Base-by-base conservation (phyloP, 140 eudicot genomes). In the Flaveria floridana region DNA sequence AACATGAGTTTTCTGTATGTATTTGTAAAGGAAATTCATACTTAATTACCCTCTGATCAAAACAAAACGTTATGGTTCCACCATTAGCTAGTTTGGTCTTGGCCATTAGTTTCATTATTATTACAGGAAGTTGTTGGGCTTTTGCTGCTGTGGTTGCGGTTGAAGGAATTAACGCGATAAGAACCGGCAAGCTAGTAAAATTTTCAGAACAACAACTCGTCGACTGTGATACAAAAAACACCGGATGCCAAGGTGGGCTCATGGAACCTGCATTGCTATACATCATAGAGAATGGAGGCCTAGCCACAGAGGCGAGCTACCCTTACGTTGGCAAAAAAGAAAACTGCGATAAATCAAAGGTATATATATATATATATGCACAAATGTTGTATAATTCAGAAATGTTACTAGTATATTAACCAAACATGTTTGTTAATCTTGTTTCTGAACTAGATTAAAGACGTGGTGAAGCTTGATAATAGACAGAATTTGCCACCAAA, bases 211-310 rank as follows among this genome's bases (percentile, higher is more conserved):
- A 90, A 79, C 91, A 90, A 65, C 91, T 88, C 23, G 73, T 90
- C 3, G 97, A 90, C 47, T 90, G 97, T 68, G 95, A 52, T 10
- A 88, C 79, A 48, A 51, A 69, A 0, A 87, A 90, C 77, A 72
- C 76, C 7, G 97, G 97, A 9, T 90, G 96, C 67, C 79, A 85
- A 34, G 96, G 93, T 67, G 96, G 96, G 13, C 71, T 87, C 41
- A 81, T 87, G 93, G 94, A 89, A 20, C 34, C 57, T 42, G 94
- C 91, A 50, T 91, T 89, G 61, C 83, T 59, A 18, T 91, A 76
- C 83, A 78, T 89, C 34, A 73, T 80, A 47, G 70, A 73, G 67
- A 59, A 84, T 18, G 97, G 94, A n/a, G 97, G 97, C 15, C 4
- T 91, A 55, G 78, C 91, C 25, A 81, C 91, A 11, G 91, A 85